Base-by-base conservation (phyloP, 805 yeast genomes). In the Lipomyces sp. region DNA sequence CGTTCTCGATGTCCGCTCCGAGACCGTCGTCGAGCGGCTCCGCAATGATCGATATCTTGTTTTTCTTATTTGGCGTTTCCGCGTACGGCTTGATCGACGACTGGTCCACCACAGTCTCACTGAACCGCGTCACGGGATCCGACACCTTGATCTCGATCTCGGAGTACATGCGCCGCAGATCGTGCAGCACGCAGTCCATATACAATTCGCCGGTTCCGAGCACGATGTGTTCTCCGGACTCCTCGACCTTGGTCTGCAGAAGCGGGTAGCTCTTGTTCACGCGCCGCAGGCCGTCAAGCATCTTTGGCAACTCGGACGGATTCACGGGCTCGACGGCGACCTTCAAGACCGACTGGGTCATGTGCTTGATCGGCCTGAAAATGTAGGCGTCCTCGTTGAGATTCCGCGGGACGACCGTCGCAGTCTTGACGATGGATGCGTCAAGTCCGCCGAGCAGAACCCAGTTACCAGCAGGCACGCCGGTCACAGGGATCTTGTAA, bases 191-290 rank as follows among this genome's bases (percentile, higher is more conserved):
- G 59, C 93, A 86, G 66, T 93, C 98, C 68, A 93, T 65, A 63
- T 86, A 87, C 16, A 91, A 61, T 63, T 93, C 98, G 5, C 98
- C 98, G 8, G 87, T 79, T 0, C 93, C 96, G 24, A 82, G 62
- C 0, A 93, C 65, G 1, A 82, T 81, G 64, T 84, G 87, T 61
- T 89, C 97, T 1, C 97, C 96, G 45, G 90, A 84, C 58, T 86
- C 95, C 64, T 88, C 96, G 1, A 84, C 87, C 56, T 76, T 80
- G n/a, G 86, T 71, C 19, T 75, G 75, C 33, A 81, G 73, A 2
- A 89, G 83, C 8, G 84, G 75, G 63, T 86, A 90, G 0, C 82
- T 71, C 58, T 77, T 78, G 60, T 76, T 76, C 26, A 86, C 69
- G 49, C 74, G 77, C 51, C 84, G 74, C 42, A 93, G 69, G 0